These are phyloP conservation scores for Pythium aquatile DNA, from an alignment of 352 stramenopile species.

Conservation along the genomic window DNA sequence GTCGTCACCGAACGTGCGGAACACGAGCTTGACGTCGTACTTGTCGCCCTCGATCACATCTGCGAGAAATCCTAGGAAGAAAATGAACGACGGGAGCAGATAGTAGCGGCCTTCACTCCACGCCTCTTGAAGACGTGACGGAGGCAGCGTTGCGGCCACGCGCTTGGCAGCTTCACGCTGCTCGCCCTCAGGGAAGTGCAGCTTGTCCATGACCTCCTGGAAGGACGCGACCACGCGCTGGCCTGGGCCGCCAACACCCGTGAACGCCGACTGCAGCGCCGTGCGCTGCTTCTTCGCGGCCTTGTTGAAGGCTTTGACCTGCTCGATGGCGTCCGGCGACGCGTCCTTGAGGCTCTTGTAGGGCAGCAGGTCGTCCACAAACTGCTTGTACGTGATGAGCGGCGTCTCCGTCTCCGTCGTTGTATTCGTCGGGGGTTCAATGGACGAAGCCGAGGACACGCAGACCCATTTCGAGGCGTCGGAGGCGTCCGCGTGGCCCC, in stretches of 20 bases:
- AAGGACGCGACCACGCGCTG: slow-evolving; percentile 46
- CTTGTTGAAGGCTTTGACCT: slow-evolving; percentile 77
- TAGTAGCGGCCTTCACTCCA: slow-evolving; percentile 79
- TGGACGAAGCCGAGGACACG: slow-evolving; percentile 52
- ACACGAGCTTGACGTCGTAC: slow-evolving; percentile 61
- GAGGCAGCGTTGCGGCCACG: slow-evolving; percentile 40
- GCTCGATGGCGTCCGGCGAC: slow-evolving; percentile 32
- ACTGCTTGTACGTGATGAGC: slow-evolving; percentile 83
- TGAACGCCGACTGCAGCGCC: slow-evolving; percentile 76
- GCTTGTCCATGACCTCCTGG: slow-evolving; percentile 65
- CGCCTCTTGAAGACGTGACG: slow-evolving; percentile 60
- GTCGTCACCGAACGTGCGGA: slow-evolving; percentile 83
- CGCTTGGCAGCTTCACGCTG: slow-evolving; percentile 49
- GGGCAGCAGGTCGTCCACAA: slow-evolving; percentile 68
- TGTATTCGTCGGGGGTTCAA: slow-evolving; percentile 31
- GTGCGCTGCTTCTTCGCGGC: slow-evolving; percentile 77
- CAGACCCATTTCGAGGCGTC: slow-evolving; percentile 48
- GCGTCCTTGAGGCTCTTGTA: slow-evolving; percentile 52
- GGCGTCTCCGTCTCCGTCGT: neutral
- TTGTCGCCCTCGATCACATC: slow-evolving; percentile 21
- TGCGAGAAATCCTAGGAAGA: slow-evolving; percentile 59
- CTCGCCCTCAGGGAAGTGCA: slow-evolving; percentile 59
- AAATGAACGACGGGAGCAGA: slow-evolving; percentile 76
- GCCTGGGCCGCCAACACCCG: slow-evolving; percentile 44
- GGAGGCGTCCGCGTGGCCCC: slow-evolving; percentile 49